Evolutionary conservation across 768 basidiomycete species (phyloP), one percentile per base, ranked within the genome.

Genomic region (Amanita rimosa): DNA sequence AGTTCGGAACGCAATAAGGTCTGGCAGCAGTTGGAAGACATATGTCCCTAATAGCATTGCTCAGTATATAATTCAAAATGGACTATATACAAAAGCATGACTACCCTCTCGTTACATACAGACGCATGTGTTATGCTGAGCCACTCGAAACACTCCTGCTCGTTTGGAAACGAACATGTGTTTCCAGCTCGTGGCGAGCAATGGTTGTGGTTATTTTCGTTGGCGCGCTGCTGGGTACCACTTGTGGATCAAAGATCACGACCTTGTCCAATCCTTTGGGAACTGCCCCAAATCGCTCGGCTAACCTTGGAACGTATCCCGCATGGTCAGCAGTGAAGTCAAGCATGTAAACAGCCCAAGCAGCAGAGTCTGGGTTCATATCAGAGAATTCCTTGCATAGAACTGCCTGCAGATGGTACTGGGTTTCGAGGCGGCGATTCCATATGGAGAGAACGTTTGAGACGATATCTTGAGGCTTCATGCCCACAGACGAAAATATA

Each of bases 1-100:
- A 37, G 76, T 91, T 4, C 72, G 89, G 13, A 61, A 64, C 24
- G 64, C 68, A 34, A 66, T 80, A 11, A 54, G 57, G 62, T 13
- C 34, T 57, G 37, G 53, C 8, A 38, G 38, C 5, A 24, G 19
- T 27, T 36, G 42, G 42, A 42, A 22, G 10, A 49, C 50, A 19
- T 45, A 24, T 33, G 50, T 44, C 24, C 45, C 33, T 14, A 34
- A 37, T 34, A 45, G 26, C 29, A 51, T 51, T 51, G 44, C 50
- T 9, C 26, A 51, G 27, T 51, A 51, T 24, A 51, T 51, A 39
- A 38, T 13, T 22, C 24, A 39, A 34, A 24, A 51, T 35, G 17
- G 22, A 13, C 24, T 51, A 26, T 51, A 51, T 34, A 29, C 7
- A 10, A 29, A 48, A n/a, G 14, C 11, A 29, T 26, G 14, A 27